Evolutionary conservation across 2,329 filamentous ascomycete genomes (phyloP).

Genomic region (Eutypa lata): DNA sequence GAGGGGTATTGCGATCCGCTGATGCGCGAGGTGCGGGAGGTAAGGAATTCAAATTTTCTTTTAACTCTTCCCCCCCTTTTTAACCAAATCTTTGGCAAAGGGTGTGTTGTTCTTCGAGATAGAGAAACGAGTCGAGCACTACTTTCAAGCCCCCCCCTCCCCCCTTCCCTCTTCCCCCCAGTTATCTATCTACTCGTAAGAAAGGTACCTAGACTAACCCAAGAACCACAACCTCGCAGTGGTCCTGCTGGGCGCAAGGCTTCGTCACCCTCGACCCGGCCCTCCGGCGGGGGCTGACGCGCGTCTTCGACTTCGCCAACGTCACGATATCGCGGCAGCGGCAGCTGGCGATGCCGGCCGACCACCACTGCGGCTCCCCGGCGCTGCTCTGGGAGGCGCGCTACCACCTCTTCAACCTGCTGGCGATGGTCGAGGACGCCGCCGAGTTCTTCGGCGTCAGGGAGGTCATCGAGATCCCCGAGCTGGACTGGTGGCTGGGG

Average conservation of each 20-base stretch:
- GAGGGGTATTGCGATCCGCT: neutral
- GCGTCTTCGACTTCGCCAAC: constrained; percentile 15
- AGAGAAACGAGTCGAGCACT: no score
- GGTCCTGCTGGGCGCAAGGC: constrained; percentile 19
- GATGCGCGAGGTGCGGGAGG: neutral
- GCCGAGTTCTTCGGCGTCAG: constrained; percentile 10
- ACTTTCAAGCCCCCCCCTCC: no score
- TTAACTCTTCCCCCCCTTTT: no score
- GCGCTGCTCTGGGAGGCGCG: constrained; percentile 12
- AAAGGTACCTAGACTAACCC: neutral
- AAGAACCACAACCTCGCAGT: constrained; percentile 8
- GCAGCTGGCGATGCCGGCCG: neutral
- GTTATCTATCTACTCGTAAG: no score
- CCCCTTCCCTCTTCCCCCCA: no score
- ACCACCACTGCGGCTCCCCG: neutral
- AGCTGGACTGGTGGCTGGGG: constrained; percentile 1
- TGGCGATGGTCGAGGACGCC: constrained; percentile 10
- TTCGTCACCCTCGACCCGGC: constrained; percentile 14
- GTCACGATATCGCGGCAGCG: constrained; percentile 10
- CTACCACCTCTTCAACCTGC: constrained; percentile 11
- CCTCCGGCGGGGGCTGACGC: constrained; percentile 16
- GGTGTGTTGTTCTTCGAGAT: no score
- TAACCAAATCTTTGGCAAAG: no score
- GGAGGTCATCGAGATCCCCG: constrained; percentile 7
- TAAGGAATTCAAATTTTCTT: no score